Base-by-base conservation (phyloP, 2,329 filamentous ascomycete species). In the Colletotrichum plurivorum region DNA sequence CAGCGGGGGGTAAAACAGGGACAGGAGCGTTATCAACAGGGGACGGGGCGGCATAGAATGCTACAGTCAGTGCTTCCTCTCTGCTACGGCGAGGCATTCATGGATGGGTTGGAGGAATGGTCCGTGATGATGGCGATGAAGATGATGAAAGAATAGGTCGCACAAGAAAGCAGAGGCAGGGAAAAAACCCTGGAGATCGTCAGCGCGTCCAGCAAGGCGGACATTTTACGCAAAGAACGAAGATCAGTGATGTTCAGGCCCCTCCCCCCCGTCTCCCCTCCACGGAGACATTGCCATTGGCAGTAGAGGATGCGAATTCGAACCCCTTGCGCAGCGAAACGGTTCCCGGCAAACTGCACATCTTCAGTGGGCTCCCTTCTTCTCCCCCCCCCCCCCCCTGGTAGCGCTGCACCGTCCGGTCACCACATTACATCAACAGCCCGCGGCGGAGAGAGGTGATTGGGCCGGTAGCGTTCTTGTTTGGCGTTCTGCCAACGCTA, bases 121-220 rank as follows among this genome's bases (percentile, higher is more conserved):
- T 8, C 31, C 31, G 31, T 10, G 27, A 31, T 36, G 31, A 36
- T 16, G 46, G 18, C 18, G 18, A 48, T 10, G 27, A 31, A 9
- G 31, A 36, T 16, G 46, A 48, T 48, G 45, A 48, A 48, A 48
- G 16, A 12, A 60, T 2, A 36, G 7, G 31, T 36, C 7, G 31
- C 31, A 36, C 31, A 36, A 36, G 31, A 12, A 36, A 36, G 31
- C 31, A 36, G 31, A 39, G 63, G 62, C 54, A 53, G 48, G 53
- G 53, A 67, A 63, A 43, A 41, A 55, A 60, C 65, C 53, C 60
- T 64, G 60, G 60, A 64, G 65, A 64, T 68, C 59, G 53, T 31
- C 27, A 48, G 41, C 13, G 18, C 9, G 16, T 7, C 27, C 20
- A 55, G 48, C 31, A 36, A 36, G 31, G 31, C 31, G 31, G 31